Conservation (phyloP, 2,329 filamentous ascomycete species). For the Venturia pyrina region DNA sequence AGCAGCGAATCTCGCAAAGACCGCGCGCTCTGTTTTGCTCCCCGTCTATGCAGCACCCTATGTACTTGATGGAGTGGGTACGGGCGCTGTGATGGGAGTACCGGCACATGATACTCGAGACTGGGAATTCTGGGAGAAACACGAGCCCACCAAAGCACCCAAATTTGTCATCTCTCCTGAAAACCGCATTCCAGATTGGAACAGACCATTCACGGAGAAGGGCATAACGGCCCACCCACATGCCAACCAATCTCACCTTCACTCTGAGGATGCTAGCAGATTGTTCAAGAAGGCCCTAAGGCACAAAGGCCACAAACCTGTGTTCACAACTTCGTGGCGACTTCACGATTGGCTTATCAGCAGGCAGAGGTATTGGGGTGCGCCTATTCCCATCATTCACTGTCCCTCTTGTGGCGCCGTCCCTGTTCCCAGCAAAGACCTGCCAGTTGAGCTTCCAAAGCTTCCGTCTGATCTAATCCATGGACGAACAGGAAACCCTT, state of each 20-base stretch:
- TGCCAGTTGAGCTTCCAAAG: slow-evolving; percentile 66
- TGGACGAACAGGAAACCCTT: slow-evolving; percentile 64
- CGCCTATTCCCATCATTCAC: slow-evolving; percentile 82
- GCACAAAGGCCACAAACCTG: slow-evolving; percentile 35
- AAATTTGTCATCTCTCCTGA: slow-evolving; percentile 47
- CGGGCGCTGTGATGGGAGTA: slow-evolving; percentile 86
- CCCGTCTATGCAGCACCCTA: slow-evolving; percentile 78
- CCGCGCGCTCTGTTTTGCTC: slow-evolving; percentile 25
- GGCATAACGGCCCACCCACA: slow-evolving; percentile 38
- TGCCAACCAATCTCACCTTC: not conserved
- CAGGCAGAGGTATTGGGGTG: slow-evolving; percentile 86
- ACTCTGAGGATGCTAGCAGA: not conserved
- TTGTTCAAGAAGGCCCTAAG: not conserved
- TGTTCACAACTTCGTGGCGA: slow-evolving; percentile 59
- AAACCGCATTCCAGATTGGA: slow-evolving; percentile 4
- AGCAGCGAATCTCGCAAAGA: not conserved
- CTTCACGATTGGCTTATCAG: slow-evolving; percentile 85
- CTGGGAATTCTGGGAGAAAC: slow-evolving; percentile 67
- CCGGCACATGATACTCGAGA: slow-evolving; percentile 76
- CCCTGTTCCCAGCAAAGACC: slow-evolving; percentile 63
- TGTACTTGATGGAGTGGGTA: slow-evolving; percentile 74
- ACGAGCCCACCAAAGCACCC: slow-evolving; percentile 51
- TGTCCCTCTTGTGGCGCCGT: slow-evolving; percentile 68
- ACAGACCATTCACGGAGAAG: slow-evolving; percentile 48
- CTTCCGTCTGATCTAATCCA: slow-evolving; percentile 59